A percentile compares a stretch with the other conserved stretches of the same genome.
Evolutionary conservation across 108 stramenopile species (phyloP).

Genomic region (Cyclostephanos invisitatus): DNA sequence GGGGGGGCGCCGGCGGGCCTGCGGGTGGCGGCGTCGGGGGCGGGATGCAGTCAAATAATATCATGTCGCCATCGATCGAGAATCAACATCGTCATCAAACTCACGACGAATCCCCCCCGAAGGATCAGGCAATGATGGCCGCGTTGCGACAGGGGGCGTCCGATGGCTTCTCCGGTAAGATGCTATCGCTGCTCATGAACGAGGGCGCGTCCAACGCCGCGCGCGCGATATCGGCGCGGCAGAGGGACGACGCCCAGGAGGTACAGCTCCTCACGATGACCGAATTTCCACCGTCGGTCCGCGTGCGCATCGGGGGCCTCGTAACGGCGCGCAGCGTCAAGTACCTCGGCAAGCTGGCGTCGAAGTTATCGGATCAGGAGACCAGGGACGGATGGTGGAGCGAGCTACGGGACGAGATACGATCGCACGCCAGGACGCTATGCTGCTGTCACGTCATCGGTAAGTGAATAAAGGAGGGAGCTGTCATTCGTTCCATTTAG

Average conservation of each 20-base stretch:
- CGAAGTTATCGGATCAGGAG: conserved; percentile 91
- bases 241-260: conserved; percentile 62
- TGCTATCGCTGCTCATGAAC: conserved; percentile 12
- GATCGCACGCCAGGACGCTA: conserved; percentile 89
- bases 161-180: neutral
- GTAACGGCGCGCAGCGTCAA: conserved; percentile 94
- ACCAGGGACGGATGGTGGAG: conserved; percentile 96
- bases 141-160: neutral
- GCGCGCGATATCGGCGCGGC: conserved; percentile 43
- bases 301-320: conserved; percentile 91
- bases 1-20: neutral
- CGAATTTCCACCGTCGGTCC: conserved; percentile 83
- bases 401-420: conserved; percentile 95
- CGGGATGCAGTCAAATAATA: conserved; percentile 3
- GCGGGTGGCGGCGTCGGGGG: neutral
- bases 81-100: conserved; percentile 10
- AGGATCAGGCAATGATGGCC: conserved; percentile 20
- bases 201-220: conserved; percentile 16
- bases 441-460: conserved; percentile 93
- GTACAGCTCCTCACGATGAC: conserved; percentile 88
- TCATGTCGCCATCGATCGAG: neutral
- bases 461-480: neutral
- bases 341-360: conserved; percentile 89
- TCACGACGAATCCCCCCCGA: conserved; percentile 37
- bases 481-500: neutral